Evolutionary conservation across 2,329 filamentous ascomycete genomes (phyloP).

Genomic region (Trichoderma aggressivum): DNA sequence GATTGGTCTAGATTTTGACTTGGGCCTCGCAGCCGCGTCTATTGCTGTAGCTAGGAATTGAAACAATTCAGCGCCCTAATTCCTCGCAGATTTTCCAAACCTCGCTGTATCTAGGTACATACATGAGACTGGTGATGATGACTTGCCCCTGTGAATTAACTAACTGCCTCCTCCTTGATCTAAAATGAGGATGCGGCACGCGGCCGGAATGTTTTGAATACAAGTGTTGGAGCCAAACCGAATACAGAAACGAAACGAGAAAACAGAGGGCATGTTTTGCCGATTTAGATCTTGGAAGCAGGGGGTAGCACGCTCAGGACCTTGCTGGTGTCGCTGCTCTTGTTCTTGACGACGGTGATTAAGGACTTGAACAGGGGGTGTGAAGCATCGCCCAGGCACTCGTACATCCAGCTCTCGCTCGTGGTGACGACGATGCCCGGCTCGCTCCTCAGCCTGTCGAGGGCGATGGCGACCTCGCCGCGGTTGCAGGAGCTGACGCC

Average conservation of each 20-base stretch:
- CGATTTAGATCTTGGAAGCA: constrained; percentile 52
- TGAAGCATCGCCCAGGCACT: constrained; percentile 78
- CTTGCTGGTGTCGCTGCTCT: constrained; percentile 64
- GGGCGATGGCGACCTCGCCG: constrained; percentile 75
- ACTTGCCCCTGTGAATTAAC: background rate
- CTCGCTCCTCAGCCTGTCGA: constrained; percentile 70
- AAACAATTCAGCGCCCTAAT: background rate
- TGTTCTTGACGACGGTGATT: constrained; percentile 75
- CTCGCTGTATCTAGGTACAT: background rate
- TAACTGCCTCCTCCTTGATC: background rate
- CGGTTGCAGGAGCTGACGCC: constrained; percentile 84
- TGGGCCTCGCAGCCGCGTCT: background rate
- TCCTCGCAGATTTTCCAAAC: background rate
- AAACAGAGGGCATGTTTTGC: background rate
- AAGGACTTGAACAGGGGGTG: constrained; percentile 70
- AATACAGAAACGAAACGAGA: background rate
- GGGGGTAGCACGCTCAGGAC: constrained; percentile 60
- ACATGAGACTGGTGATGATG: background rate
- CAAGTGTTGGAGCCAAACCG: background rate
- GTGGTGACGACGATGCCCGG: constrained; percentile 73
- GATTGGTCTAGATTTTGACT: background rate
- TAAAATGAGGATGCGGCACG: background rate
- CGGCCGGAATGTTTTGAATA: background rate
- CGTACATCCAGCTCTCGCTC: constrained; percentile 87
- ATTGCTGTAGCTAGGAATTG: constrained; percentile 3